Percentiles rank a stretch among this genome's conserved stretches.
Evolutionary conservation across 106 monocot genomes (phyloP).

Genomic region (Dioscorea alata): DNA sequence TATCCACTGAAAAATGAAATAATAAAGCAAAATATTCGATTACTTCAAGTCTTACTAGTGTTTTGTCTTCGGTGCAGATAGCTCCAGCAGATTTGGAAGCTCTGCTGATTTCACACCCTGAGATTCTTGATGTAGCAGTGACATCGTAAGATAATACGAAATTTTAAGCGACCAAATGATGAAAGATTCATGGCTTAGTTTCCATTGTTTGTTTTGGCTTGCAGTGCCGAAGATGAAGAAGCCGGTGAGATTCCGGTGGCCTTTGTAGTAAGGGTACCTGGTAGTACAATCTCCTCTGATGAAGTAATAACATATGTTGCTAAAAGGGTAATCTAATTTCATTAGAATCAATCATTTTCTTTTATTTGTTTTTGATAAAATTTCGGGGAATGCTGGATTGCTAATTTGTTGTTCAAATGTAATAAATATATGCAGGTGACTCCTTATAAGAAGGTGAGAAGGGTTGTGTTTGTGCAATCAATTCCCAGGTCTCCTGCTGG

Average conservation of each 20-base stretch:
- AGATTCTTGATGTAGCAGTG: constrained; percentile 59
- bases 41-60: neutral
- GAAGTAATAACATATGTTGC: constrained; percentile 51
- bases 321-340: constrained; percentile 42
- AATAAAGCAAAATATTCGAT: neutral
- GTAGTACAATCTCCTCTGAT: constrained; percentile 34
- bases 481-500: constrained; percentile 48
- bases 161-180: neutral
- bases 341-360: neutral
- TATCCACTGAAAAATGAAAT: neutral
- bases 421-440: constrained; percentile 24
- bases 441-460: constrained; percentile 56
- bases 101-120: constrained; percentile 52
- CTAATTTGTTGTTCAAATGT: neutral
- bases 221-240: constrained; percentile 52
- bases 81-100: constrained; percentile 80
- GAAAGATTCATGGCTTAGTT: neutral
- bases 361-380: neutral
- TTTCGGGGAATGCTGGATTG: neutral
- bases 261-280: constrained; percentile 47
- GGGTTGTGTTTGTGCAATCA: constrained; percentile 42
- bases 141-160: constrained; percentile 41
- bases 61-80: constrained; percentile 32
- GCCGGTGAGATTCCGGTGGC: constrained; percentile 76
- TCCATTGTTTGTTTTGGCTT: neutral